Evolutionary conservation across 495 filamentous ascomycete species (phyloP).

Genomic region (Aspergillus cavernicola): DNA sequence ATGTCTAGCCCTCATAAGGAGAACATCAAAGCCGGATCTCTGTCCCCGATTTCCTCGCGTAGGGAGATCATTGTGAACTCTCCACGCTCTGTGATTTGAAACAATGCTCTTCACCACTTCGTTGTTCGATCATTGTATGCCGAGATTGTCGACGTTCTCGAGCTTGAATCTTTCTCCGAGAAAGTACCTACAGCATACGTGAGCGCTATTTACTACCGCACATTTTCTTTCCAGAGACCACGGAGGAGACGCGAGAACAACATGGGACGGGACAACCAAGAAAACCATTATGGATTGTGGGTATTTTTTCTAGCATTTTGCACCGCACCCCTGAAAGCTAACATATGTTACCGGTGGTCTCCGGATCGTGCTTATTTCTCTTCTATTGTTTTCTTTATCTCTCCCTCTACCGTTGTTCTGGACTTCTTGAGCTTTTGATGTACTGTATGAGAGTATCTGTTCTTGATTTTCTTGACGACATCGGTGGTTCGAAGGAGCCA

Average conservation of each 20-base stretch:
- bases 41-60: constrained; percentile 35
- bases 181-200: no score
- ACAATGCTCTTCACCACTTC: neutral
- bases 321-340: neutral
- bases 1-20: constrained; percentile 35
- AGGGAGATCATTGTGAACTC: constrained; percentile 28
- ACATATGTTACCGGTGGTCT: constrained; percentile 3
- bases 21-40: constrained; percentile 29
- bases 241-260: neutral
- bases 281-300: neutral
- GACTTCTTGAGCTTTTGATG: constrained; percentile 16
- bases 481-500: constrained; percentile 9
- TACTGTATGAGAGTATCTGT: constrained; percentile 19
- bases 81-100: constrained; percentile 20
- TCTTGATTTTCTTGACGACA: constrained; percentile 24
- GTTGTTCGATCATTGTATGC: no score
- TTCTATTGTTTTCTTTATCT: constrained; percentile 8
- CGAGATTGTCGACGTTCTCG: no score
- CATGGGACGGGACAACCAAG: neutral
- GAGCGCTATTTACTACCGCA: neutral
- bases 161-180: neutral
- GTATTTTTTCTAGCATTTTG: neutral
- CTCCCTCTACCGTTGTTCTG: constrained; percentile 12
- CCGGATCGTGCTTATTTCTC: constrained; percentile 1
- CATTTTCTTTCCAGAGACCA: neutral